phyloP scores from a whole-genome alignment of 371 early-diverging fungal species.

The Mortierella sp. region DNA sequence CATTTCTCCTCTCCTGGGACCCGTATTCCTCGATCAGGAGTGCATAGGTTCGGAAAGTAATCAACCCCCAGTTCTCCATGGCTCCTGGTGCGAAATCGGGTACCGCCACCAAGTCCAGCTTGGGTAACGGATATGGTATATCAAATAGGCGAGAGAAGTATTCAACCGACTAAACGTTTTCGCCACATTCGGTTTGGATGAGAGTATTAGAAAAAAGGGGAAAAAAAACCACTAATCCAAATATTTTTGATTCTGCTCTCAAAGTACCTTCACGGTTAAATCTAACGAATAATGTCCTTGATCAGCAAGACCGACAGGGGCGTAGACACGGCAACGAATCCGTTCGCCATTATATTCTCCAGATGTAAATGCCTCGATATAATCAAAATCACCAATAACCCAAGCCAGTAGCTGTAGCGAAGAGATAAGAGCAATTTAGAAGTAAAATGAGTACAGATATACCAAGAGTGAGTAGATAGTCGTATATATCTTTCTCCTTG shows the following conservation, averaged over 20 bases:
- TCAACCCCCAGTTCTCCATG: slow-evolving; percentile 97
- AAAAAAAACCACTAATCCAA: too few relatives aligned
- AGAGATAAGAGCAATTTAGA: too few relatives aligned
- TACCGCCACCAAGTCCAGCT: slow-evolving; percentile 90
- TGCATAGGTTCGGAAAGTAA: slow-evolving; percentile 87
- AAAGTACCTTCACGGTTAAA: slow-evolving; percentile 67
- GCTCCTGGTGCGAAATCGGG: slow-evolving; percentile 90
- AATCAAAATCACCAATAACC: slow-evolving; percentile 24
- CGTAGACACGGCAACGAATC: slow-evolving; percentile 81
- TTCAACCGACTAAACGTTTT: slow-evolving; percentile 67
- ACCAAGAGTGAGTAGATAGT: too few relatives aligned
- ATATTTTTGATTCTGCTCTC: too few relatives aligned
- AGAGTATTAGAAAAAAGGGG: too few relatives aligned
- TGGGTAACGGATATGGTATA: slow-evolving; percentile 85
- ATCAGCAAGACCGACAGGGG: slow-evolving; percentile 71
- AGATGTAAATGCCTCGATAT: slow-evolving; percentile 61
- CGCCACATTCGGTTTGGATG: too few relatives aligned
- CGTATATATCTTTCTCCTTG: background rate
- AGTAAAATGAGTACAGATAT: background rate
- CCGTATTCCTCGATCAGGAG: slow-evolving; percentile 80
- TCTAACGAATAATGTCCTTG: slow-evolving; percentile 84
- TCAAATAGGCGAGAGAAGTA: slow-evolving; percentile 71
- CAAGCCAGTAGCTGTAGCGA: slow-evolving; percentile 56
- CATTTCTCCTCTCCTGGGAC: slow-evolving; percentile 75
- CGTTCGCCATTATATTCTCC: slow-evolving; percentile 61